Conservation (phyloP, 2,329 filamentous ascomycete species). For the Colletotrichum spaethianum region DNA sequence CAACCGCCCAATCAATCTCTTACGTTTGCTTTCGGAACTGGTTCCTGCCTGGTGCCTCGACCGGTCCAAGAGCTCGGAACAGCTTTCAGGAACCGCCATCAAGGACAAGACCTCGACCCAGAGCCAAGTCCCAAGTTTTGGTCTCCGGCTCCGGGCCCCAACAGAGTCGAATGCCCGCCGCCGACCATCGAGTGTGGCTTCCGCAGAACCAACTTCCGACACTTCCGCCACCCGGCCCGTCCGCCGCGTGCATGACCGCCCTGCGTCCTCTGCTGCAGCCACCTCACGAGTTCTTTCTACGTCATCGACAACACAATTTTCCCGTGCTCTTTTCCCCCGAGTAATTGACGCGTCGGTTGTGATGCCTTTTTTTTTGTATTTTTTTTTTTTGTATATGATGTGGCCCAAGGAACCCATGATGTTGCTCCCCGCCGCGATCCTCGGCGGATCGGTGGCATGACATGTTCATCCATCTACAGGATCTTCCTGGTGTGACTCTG, state of each 20-base stretch:
- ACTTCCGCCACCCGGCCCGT: slow-evolving; percentile 34
- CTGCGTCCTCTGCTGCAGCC: slow-evolving; percentile 7
- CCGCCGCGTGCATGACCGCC: slow-evolving; percentile 9
- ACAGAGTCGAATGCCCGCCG: slow-evolving; percentile 17
- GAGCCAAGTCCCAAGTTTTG: slow-evolving; percentile 1
- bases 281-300: background rate
- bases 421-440: slow-evolving; percentile 1
- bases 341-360: background rate
- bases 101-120: slow-evolving; percentile 15
- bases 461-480: slow-evolving; percentile 30
- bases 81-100: slow-evolving; percentile 3
- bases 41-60: slow-evolving; percentile 4
- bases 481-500: slow-evolving; percentile 37
- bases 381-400: no score
- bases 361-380: background rate
- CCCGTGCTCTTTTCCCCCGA: background rate
- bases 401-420: background rate
- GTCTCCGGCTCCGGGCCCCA: slow-evolving; percentile 13
- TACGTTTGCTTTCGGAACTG: slow-evolving; percentile 17
- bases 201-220: slow-evolving; percentile 35
- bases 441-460: slow-evolving; percentile 9
- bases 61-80: slow-evolving; percentile 2
- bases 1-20: slow-evolving; percentile 21
- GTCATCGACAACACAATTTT: slow-evolving; percentile 6
- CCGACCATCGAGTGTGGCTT: slow-evolving; percentile 8